Evolutionary conservation across 2,329 filamentous ascomycete genomes (phyloP).

Genomic region (Fusarium ambrosium): DNA sequence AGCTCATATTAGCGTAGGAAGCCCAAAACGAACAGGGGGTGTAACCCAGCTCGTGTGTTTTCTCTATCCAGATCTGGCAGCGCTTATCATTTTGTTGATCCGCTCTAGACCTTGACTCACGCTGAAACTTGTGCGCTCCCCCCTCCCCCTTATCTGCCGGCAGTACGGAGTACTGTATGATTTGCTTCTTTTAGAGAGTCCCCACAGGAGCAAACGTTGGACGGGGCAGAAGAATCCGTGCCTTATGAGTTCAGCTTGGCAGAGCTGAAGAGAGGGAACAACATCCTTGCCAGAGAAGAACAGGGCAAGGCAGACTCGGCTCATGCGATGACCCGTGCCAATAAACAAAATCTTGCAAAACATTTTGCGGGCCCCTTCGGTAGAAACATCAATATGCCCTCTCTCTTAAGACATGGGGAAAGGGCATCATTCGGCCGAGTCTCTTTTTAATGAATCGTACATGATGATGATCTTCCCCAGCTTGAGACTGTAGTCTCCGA

Average conservation of each 20-base stretch:
- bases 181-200: not conserved
- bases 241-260: not conserved
- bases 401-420: not conserved
- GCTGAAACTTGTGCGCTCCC: not conserved
- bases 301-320: not conserved
- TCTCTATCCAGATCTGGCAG: not conserved
- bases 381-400: not conserved
- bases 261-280: not conserved
- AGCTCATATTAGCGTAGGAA: not conserved
- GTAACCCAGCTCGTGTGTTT: not conserved
- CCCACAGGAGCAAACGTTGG: not conserved
- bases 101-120: not conserved
- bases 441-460: not conserved
- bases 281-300: not conserved
- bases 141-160: not conserved
- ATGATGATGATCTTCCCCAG: not conserved
- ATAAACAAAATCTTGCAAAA: not conserved
- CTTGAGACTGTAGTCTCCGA: not conserved
- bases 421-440: not conserved
- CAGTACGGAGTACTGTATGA: not conserved
- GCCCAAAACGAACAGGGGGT: not conserved
- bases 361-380: not conserved
- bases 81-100: not conserved
- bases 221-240: not conserved
- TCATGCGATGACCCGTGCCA: conserved; percentile 1